Evolutionary conservation across 306 rosid species (phyloP), one percentile per base, ranked within the genome.

Genomic region (Hylodesmum podocarpum): DNA sequence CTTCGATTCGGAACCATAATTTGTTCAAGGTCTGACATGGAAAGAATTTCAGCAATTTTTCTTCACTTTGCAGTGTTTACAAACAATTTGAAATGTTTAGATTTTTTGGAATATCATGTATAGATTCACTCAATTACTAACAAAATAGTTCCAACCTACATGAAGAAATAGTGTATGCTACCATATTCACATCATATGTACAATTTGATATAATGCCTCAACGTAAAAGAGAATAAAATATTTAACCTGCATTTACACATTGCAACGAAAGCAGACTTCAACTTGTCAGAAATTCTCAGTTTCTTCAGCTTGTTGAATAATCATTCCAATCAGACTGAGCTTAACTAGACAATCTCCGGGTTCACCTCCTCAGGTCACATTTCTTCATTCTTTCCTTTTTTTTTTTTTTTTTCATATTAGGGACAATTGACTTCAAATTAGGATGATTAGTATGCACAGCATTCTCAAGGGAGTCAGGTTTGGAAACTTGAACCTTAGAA

Each of bases 321-420:
- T n/a, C 40, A 68, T 16, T 54, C 46, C 57, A 10, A 28, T 64
- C 7, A 1, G 40, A 49, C 78, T 67, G 76, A 58, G 66, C 61
- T 76, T 44, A 74, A 51, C 55, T 59, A 8, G n/a, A 36, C 4
- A 15, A 57, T 25, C 61, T 46, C 75, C 25, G 25, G 21, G 53
- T 66, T 70, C 50, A 43, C 72, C 82, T 78, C 51, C 62, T 78
- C 10, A 75, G 70, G 66, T 84, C 66, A 21, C 72, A 55, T 55
- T 70, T 88, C 78, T 76, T 81, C 84, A 72, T 87, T 76, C 85
- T 77, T 41, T 80, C 81, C 75, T 87, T 87, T 65, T 82, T 86
- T 18, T 65, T 86, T 84, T 62, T n/a, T n/a, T n/a, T n/a, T n/a
- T n/a, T n/a, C n/a, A n/a, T n/a, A n/a, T n/a, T 70, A n/a, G 84